Evolutionary conservation across 805 yeast genomes (phyloP).

Genomic region (Wickerhamiella lipophila): DNA sequence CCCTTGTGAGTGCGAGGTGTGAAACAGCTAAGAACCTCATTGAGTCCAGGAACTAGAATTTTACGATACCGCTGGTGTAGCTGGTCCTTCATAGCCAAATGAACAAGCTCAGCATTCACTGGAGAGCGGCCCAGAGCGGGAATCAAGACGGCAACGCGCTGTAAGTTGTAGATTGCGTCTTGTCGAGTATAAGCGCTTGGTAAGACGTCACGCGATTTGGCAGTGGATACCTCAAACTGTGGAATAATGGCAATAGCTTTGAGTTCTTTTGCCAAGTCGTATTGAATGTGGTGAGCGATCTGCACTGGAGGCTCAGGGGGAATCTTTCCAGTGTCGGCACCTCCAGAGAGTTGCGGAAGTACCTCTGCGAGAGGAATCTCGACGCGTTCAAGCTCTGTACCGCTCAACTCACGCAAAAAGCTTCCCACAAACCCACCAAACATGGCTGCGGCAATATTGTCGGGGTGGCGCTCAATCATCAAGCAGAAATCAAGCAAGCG

Average conservation of each 20-base stretch:
- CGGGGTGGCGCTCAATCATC: slow-evolving; percentile 97
- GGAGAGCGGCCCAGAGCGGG: slow-evolving; percentile 78
- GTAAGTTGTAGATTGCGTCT: slow-evolving; percentile 86
- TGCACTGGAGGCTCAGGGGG: slow-evolving; percentile 76
- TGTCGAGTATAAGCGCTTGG: slow-evolving; percentile 65
- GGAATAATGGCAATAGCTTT: slow-evolving; percentile 89
- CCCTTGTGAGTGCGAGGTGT: slow-evolving; percentile 78
- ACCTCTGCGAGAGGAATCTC: slow-evolving; percentile 79
- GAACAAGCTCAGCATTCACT: slow-evolving; percentile 71
- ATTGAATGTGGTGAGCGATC: slow-evolving; percentile 81
- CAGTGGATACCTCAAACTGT: slow-evolving; percentile 87
- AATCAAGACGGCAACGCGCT: slow-evolving; percentile 83
- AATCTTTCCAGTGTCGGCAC: slow-evolving; percentile 49
- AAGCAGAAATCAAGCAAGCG: slow-evolving; percentile 88
- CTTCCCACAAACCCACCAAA: slow-evolving; percentile 98
- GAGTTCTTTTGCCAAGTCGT: slow-evolving; percentile 67
- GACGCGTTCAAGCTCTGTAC: slow-evolving; percentile 57
- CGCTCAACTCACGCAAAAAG: slow-evolving; percentile 66
- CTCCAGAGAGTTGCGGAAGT: slow-evolving; percentile 65
- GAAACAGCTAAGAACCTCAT: slow-evolving; percentile 63
- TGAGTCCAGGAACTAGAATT: slow-evolving; percentile 79
- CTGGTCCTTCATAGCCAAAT: slow-evolving; percentile 92
- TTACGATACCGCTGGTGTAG: slow-evolving; percentile 96
- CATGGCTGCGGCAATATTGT: slow-evolving; percentile 97
- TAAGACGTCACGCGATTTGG: slow-evolving; percentile 77